A percentile compares a stretch with the other conserved stretches of the same genome.
Conservation (phyloP, 805 yeast species). For the Maudiozyma barnettii region DNA sequence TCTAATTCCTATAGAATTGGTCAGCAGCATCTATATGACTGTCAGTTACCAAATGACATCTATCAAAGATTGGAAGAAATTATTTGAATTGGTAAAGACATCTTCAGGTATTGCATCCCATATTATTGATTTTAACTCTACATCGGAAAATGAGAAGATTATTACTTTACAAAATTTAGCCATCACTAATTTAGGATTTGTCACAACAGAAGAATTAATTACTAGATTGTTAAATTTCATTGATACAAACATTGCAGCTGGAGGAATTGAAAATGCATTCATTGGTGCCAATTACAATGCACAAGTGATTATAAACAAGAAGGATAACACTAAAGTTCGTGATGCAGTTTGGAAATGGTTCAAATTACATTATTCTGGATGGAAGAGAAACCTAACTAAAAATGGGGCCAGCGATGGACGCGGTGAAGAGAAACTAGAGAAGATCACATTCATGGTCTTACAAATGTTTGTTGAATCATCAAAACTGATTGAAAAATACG, state of each 20-base stretch:
- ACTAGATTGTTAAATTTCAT: slow-evolving; percentile 50
- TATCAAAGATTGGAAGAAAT: slow-evolving; percentile 48
- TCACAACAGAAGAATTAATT: slow-evolving; percentile 33
- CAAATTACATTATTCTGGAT: slow-evolving; percentile 39
- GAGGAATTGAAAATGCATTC: slow-evolving; percentile 46
- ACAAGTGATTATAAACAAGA: slow-evolving; percentile 5
- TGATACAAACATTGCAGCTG: slow-evolving; percentile 41
- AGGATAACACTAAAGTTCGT: slow-evolving; percentile 6
- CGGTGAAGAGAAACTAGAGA: slow-evolving; percentile 30
- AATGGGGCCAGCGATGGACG: slow-evolving; percentile 31
- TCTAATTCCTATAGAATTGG: slow-evolving; percentile 43
- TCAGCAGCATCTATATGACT: slow-evolving; percentile 37
- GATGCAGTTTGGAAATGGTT: slow-evolving; percentile 38
- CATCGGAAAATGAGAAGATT: slow-evolving; percentile 20
- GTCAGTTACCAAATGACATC: slow-evolving; percentile 32
- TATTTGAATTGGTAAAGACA: slow-evolving; percentile 43
- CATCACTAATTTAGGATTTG: slow-evolving; percentile 40
- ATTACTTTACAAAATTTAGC: slow-evolving; percentile 42
- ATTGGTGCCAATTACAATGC: slow-evolving; percentile 40
- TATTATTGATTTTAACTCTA: slow-evolving; percentile 8
- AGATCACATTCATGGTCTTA: slow-evolving; percentile 27
- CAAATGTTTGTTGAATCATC: slow-evolving; percentile 10
- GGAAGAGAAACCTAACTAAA: slow-evolving; percentile 37
- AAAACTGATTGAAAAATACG: not conserved
- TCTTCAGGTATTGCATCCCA: slow-evolving; percentile 36